phyloP scores from a whole-genome alignment of 257 asterid genomes.

The Gardenia jasminoides region DNA sequence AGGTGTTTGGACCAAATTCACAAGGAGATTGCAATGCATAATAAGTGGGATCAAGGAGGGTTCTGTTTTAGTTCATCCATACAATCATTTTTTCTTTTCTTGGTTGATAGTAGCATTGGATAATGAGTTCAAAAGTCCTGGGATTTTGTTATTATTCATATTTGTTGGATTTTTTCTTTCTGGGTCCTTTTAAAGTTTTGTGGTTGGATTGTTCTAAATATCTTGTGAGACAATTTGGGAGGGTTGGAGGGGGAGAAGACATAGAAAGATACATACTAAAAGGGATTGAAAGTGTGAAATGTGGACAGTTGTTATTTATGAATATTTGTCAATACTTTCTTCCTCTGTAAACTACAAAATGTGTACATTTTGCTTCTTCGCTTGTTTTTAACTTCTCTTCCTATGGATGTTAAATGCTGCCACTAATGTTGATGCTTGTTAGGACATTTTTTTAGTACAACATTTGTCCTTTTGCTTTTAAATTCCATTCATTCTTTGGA shows the following conservation, averaged over 20 bases:
- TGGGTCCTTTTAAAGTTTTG: slow-evolving; percentile 24
- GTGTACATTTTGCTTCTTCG: slow-evolving; percentile 26
- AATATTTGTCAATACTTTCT: slow-evolving; percentile 31
- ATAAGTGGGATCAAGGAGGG: slow-evolving; percentile 11
- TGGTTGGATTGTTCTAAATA: slow-evolving; percentile 38
- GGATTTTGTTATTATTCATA: slow-evolving; percentile 37
- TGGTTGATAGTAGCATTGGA: slow-evolving; percentile 40
- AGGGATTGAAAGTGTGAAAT: slow-evolving; percentile 39
- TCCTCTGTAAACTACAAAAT: slow-evolving; percentile 31
- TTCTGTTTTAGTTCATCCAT: slow-evolving; percentile 42
- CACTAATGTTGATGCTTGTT: background rate
- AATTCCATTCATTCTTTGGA: background rate
- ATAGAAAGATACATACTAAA: slow-evolving; percentile 23
- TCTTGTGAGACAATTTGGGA: slow-evolving; percentile 32
- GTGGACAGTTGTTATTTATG: slow-evolving; percentile 32
- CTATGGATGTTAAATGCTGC: slow-evolving; percentile 20
- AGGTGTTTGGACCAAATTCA: background rate
- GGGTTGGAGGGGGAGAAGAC: slow-evolving; percentile 13
- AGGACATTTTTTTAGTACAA: too few species aligned
- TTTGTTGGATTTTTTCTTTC: slow-evolving; percentile 31
- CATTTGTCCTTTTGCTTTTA: background rate
- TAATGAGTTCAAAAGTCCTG: slow-evolving; percentile 25
- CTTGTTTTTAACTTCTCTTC: slow-evolving; percentile 18
- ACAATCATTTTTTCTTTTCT: slow-evolving; percentile 31
- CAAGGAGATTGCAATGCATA: background rate